Evolutionary conservation across 2,329 filamentous ascomycete species (phyloP).

Genomic region (Beauveria rudraprayagi): DNA sequence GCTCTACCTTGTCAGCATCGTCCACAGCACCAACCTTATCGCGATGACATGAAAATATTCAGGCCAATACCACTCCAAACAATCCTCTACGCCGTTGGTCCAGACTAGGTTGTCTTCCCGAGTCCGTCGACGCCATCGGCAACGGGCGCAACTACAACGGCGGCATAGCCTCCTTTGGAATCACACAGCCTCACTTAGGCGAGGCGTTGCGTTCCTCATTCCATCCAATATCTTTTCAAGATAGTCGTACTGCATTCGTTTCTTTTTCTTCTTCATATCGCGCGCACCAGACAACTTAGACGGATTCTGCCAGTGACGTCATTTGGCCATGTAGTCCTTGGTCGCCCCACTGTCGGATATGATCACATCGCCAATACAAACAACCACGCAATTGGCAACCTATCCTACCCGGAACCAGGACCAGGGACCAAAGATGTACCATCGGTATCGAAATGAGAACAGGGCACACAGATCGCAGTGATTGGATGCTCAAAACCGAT

Average conservation of each 20-base stretch:
- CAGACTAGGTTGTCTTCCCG: neutral
- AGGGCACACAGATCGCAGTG: too few species aligned
- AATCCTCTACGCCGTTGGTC: neutral
- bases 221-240: neutral
- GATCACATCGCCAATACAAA: neutral
- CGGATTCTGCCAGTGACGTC: neutral
- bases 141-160: neutral
- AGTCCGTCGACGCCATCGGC: neutral
- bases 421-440: neutral
- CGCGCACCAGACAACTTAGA: too few species aligned
- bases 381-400: neutral
- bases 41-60: neutral
- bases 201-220: neutral
- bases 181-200: neutral
- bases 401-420: neutral
- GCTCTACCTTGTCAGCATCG: neutral
- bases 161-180: neutral
- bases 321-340: neutral
- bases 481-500: too few species aligned
- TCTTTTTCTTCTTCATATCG: neutral
- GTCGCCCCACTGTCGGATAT: neutral
- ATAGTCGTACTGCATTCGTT: neutral
- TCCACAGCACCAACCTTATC: neutral
- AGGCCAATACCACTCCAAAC: neutral
- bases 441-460: neutral